phyloP scores from a whole-genome alignment of 2,329 filamentous ascomycete genomes.

The Tolypocladium nubicola region DNA sequence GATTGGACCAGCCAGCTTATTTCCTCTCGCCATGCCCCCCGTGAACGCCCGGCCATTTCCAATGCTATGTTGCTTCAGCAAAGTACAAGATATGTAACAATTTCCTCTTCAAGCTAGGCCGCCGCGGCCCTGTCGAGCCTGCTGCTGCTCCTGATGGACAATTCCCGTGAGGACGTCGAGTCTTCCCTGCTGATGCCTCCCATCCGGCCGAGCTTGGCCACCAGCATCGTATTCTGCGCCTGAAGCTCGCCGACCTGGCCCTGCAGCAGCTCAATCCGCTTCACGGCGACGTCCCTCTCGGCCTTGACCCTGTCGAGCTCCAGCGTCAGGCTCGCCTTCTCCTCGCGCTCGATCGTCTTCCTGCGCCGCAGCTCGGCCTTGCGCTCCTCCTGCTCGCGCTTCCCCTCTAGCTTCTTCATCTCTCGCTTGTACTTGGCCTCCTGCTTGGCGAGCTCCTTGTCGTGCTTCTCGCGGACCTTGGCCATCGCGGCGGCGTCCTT shows the following conservation, averaged over 20 bases:
- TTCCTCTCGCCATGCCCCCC: not conserved
- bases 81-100: not conserved
- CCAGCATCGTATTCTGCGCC: slow-evolving; percentile 48
- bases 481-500: slow-evolving; percentile 39
- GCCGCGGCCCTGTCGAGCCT: not conserved
- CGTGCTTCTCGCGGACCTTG: slow-evolving; percentile 53
- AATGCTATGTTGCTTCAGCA: not conserved
- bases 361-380: slow-evolving; percentile 42
- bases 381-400: slow-evolving; percentile 49
- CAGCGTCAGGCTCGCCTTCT: slow-evolving; percentile 33
- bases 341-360: slow-evolving; percentile 44
- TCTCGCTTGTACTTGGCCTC: slow-evolving; percentile 57
- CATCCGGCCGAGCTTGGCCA: slow-evolving; percentile 38
- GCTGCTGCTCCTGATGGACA: not conserved
- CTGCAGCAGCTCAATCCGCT: slow-evolving; percentile 44
- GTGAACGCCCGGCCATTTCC: not conserved
- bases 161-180: slow-evolving; percentile 1
- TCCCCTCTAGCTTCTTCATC: slow-evolving; percentile 52
- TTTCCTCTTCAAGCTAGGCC: not conserved
- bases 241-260: slow-evolving; percentile 47
- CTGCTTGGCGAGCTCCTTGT: slow-evolving; percentile 52
- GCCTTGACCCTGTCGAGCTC: slow-evolving; percentile 42
- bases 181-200: slow-evolving; percentile 22
- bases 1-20: not conserved
- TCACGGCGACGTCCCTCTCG: slow-evolving; percentile 40